Evolutionary conservation across 2,329 filamentous ascomycete genomes (phyloP).

Genomic region (Didymella segeticola): DNA sequence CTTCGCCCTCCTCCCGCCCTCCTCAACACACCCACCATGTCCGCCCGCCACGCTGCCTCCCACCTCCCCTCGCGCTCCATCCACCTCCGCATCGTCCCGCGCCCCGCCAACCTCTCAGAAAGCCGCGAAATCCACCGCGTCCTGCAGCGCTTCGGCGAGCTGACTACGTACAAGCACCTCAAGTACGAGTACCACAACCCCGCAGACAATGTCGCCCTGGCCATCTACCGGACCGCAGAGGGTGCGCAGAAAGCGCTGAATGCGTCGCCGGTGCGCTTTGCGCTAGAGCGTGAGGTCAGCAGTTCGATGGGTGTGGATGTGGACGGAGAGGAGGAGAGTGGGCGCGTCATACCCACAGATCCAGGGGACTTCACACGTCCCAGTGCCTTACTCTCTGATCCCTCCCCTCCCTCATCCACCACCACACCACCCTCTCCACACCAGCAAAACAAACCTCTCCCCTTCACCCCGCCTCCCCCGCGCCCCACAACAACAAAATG

Average conservation of each 20-base stretch:
- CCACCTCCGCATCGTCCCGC: conserved; percentile 56
- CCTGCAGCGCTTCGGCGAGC: conserved; percentile 57
- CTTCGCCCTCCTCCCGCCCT: not conserved
- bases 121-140: conserved; percentile 57
- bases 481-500: conserved; percentile 31
- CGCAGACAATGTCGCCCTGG: conserved; percentile 53
- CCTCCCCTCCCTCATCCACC: conserved; percentile 19
- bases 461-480: conserved; percentile 22
- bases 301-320: no score
- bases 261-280: conserved; percentile 56
- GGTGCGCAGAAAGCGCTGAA: conserved; percentile 52
- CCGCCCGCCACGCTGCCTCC: conserved; percentile 32
- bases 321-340: no score
- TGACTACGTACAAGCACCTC: conserved; percentile 56
- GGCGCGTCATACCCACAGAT: no score
- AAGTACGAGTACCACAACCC: conserved; percentile 55
- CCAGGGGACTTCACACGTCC: conserved; percentile 43
- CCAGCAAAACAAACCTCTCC: conserved; percentile 32
- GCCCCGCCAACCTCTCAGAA: conserved; percentile 56
- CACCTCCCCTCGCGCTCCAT: conserved; percentile 51
- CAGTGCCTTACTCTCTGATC: conserved; percentile 31
- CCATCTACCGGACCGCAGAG: conserved; percentile 53
- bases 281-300: conserved; percentile 47
- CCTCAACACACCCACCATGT: conserved; percentile 32
- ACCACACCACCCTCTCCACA: conserved; percentile 6